Conservation (phyloP, 495 filamentous ascomycete species). For the Podospora australis region DNA sequence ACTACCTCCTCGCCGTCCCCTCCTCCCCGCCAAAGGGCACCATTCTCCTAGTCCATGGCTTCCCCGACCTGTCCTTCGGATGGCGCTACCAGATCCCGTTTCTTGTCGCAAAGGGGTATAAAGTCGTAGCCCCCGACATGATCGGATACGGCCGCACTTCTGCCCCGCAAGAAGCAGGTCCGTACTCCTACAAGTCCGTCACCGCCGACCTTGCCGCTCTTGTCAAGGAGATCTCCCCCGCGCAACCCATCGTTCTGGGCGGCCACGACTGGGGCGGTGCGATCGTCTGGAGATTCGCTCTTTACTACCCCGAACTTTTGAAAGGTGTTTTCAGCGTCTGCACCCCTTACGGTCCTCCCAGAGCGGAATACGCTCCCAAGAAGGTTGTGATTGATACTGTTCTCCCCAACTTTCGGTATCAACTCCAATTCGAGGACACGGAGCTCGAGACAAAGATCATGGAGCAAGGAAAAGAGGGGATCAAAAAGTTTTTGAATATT, state of each 20-base stretch:
- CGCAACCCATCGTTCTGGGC: constrained; percentile 55
- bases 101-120: constrained; percentile 55
- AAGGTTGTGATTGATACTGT: constrained; percentile 49
- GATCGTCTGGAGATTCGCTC: constrained; percentile 54
- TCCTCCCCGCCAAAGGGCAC: constrained; percentile 44
- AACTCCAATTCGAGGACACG: constrained; percentile 65
- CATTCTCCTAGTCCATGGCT: constrained; percentile 56
- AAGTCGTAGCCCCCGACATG: constrained; percentile 37
- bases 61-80: constrained; percentile 62
- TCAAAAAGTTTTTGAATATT: constrained; percentile 60
- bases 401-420: constrained; percentile 74
- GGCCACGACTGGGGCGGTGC: constrained; percentile 72
- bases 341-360: constrained; percentile 60
- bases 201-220: constrained; percentile 53
- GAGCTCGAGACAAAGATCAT: constrained; percentile 57
- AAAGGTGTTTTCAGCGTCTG: constrained; percentile 70
- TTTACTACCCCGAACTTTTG: constrained; percentile 66
- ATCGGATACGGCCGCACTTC: constrained; percentile 71
- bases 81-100: constrained; percentile 80
- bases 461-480: constrained; percentile 35
- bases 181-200: constrained; percentile 60
- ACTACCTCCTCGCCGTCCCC: constrained; percentile 63
- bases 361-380: constrained; percentile 36
- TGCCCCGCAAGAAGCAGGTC: constrained; percentile 37
- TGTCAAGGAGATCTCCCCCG: neutral